These are phyloP conservation scores for Aureobasidium lini DNA, from an alignment of 2,329 filamentous ascomycete genomes.

Conservation along the genomic window DNA sequence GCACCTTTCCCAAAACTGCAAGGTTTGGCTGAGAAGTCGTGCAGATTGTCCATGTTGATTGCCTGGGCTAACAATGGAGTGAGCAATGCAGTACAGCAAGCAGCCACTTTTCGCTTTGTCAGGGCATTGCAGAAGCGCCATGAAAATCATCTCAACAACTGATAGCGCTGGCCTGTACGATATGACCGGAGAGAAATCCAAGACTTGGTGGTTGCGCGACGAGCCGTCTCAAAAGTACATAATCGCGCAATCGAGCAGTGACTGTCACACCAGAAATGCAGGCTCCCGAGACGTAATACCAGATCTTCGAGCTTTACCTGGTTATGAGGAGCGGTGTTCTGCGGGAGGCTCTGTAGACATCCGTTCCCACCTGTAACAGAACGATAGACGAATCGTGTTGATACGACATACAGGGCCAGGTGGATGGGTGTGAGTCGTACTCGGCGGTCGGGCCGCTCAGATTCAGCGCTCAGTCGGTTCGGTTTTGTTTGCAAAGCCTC, in stretches of 20 bases:
- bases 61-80: neutral
- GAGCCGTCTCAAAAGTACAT: neutral
- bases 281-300: slow-evolving; percentile 3
- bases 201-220: neutral
- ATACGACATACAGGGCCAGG: neutral
- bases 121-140: neutral
- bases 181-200: neutral
- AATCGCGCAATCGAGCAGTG: slow-evolving; percentile 1
- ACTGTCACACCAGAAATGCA: neutral
- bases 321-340: neutral
- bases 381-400: neutral
- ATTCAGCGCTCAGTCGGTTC: neutral
- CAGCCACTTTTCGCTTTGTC: neutral
- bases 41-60: neutral
- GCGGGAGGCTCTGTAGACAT: neutral
- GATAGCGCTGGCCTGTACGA: neutral
- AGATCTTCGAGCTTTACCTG: slow-evolving; percentile 9
- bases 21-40: neutral
- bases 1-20: neutral
- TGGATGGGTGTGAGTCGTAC: neutral
- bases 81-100: neutral
- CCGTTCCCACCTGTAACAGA: neutral
- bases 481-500: neutral
- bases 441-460: neutral
- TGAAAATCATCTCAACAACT: neutral